These are phyloP conservation scores for Gonapodya prolifera DNA, from an alignment of 192 early-diverging fungal species.

Conservation along the genomic window DNA sequence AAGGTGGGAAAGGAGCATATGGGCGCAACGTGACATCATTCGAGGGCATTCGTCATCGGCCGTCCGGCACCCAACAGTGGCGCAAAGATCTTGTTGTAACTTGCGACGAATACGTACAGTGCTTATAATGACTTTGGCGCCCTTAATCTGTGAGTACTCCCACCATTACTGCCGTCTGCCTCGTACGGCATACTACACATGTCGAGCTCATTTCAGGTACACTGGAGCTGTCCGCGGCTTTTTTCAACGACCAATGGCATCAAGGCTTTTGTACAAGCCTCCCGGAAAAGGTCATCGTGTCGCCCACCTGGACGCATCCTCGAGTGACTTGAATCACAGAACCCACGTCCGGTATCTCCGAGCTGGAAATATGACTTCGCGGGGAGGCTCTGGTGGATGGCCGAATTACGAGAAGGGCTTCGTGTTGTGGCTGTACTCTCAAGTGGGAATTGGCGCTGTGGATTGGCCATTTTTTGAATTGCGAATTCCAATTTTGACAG, in stretches of 20 bases:
- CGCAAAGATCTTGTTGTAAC: not conserved
- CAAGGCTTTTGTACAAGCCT: not conserved
- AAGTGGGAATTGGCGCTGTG: not conserved
- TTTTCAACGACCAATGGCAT: not conserved
- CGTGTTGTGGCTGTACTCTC: not conserved
- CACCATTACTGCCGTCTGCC: not conserved
- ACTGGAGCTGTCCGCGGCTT: not conserved
- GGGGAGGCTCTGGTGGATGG: not conserved
- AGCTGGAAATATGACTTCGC: not conserved
- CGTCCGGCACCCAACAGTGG: not conserved
- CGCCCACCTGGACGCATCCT: not conserved
- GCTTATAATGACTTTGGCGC: not conserved
- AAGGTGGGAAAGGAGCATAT: not conserved
- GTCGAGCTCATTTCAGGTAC: not conserved
- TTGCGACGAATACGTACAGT: not conserved
- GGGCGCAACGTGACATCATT: not conserved
- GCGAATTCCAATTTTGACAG: no score
- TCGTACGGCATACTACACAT: not conserved
- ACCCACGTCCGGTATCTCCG: slow-evolving; percentile 2
- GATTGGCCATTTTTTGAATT: no score
- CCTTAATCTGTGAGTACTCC: not conserved
- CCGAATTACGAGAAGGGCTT: slow-evolving; percentile 3
- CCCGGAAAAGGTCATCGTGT: not conserved
- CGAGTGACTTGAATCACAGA: not conserved
- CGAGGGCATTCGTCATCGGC: not conserved